Conservation (phyloP, 2,329 filamentous ascomycete species). For the Aspergillus ustus region DNA sequence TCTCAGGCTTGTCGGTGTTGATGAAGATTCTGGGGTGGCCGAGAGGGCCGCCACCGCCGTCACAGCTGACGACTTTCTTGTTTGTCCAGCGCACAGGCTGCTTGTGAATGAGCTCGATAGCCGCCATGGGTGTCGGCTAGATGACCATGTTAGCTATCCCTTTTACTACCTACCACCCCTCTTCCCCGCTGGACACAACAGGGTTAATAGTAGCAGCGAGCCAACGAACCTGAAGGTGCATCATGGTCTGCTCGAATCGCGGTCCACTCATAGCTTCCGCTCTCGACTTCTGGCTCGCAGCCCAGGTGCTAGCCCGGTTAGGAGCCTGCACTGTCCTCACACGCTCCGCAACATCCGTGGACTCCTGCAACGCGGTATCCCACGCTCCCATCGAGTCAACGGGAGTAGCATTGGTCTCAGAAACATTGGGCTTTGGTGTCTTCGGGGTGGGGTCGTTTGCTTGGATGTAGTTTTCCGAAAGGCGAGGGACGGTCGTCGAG, state of each 20-base stretch:
- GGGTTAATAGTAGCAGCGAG: not conserved
- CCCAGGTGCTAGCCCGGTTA: constrained; percentile 82
- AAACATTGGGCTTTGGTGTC: constrained; percentile 59
- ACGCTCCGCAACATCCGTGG: constrained; percentile 58
- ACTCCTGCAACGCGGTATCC: constrained; percentile 61
- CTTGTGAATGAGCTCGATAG: constrained; percentile 95
- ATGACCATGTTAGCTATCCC: not conserved
- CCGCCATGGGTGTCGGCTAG: constrained; percentile 84
- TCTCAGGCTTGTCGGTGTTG: constrained; percentile 97
- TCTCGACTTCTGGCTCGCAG: constrained; percentile 80
- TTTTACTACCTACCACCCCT: not conserved
- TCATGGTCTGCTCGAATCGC: constrained; percentile 95
- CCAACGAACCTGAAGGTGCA: constrained; percentile 78
- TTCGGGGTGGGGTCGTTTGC: constrained; percentile 63
- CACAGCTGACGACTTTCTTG: constrained; percentile 79
- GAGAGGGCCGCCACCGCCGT: constrained; percentile 86
- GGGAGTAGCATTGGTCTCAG: constrained; percentile 64
- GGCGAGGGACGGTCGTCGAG: constrained; percentile 49
- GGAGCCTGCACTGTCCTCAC: constrained; percentile 75
- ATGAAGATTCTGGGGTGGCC: constrained; percentile 96
- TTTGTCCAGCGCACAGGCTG: constrained; percentile 93
- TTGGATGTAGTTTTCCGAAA: constrained; percentile 47
- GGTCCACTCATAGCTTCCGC: constrained; percentile 88
- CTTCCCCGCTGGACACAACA: not conserved
- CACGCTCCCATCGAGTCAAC: constrained; percentile 53